These are phyloP conservation scores for Gossypium australe DNA, from an alignment of 345 rosid genomes.

Conservation along the genomic window DNA sequence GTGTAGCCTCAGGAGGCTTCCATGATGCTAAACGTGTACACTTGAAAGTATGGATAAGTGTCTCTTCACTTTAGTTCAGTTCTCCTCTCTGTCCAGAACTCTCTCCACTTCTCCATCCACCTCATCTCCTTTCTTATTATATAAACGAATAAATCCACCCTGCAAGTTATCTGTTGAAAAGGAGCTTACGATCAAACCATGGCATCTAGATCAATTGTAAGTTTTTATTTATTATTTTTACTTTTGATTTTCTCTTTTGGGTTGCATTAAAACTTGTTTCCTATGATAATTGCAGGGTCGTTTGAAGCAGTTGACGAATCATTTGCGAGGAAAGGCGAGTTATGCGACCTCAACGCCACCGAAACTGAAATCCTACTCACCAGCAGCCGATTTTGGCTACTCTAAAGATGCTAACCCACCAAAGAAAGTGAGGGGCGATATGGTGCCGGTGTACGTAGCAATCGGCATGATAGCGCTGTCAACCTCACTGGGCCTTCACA, in stretches of 20 bases:
- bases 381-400: conserved; percentile 15
- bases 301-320: conserved; percentile 32
- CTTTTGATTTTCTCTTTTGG: not conserved
- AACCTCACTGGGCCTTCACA: conserved; percentile 41
- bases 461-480: conserved; percentile 46
- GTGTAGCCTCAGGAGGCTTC: conserved; percentile 49
- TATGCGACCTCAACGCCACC: conserved; percentile 36
- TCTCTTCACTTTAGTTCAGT: not conserved
- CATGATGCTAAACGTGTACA: conserved; percentile 23
- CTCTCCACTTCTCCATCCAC: conserved; percentile 14
- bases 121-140: not conserved
- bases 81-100: conserved; percentile 29
- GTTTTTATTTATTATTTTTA: not conserved
- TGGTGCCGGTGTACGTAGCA: conserved; percentile 37
- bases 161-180: not conserved
- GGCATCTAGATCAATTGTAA: conserved; percentile 41
- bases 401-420: not conserved
- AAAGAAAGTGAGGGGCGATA: conserved; percentile 31
- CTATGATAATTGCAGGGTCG: conserved; percentile 25
- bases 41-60: conserved; percentile 18
- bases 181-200: conserved; percentile 5
- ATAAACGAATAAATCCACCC: not conserved
- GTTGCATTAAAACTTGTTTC: not conserved
- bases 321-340: conserved; percentile 22
- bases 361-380: conserved; percentile 30